phyloP scores from a whole-genome alignment of 2,329 filamentous ascomycete species.

The Colletotrichum gloeosporioides region DNA sequence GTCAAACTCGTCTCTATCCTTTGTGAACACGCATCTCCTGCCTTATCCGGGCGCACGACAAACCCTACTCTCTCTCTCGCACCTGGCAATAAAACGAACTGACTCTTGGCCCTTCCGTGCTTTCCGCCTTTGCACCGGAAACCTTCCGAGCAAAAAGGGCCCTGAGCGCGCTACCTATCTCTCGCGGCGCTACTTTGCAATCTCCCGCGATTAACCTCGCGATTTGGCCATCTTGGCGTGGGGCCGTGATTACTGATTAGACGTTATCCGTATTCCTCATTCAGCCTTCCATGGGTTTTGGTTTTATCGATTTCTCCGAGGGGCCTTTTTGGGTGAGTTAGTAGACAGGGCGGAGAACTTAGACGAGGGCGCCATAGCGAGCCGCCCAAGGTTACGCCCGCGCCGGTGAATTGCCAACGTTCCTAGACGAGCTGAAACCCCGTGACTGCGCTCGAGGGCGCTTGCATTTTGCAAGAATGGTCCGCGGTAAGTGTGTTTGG shows the following conservation, averaged over 20 bases:
- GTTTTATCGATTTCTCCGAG: neutral
- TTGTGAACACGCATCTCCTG: neutral
- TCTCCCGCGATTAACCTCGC: neutral
- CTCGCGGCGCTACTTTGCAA: neutral
- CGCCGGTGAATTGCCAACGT: neutral
- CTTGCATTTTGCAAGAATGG: neutral
- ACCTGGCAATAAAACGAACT: neutral
- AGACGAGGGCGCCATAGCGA: neutral
- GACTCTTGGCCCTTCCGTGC: neutral
- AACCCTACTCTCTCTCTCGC: neutral
- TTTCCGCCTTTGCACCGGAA: neutral
- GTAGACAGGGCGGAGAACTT: neutral
- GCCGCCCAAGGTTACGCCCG: neutral
- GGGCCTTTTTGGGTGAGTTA: neutral
- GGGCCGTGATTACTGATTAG: neutral
- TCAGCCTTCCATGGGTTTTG: neutral
- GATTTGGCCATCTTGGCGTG: neutral
- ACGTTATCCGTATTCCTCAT: neutral
- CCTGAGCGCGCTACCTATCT: neutral
- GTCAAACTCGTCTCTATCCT: neutral
- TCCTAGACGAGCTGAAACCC: neutral
- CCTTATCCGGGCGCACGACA: neutral
- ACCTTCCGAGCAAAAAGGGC: neutral
- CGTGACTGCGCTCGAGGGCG: neutral
- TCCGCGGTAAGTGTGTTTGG: neutral